Conservation (phyloP, 169 alveolate species). For the Eimeria praecox region DNA sequence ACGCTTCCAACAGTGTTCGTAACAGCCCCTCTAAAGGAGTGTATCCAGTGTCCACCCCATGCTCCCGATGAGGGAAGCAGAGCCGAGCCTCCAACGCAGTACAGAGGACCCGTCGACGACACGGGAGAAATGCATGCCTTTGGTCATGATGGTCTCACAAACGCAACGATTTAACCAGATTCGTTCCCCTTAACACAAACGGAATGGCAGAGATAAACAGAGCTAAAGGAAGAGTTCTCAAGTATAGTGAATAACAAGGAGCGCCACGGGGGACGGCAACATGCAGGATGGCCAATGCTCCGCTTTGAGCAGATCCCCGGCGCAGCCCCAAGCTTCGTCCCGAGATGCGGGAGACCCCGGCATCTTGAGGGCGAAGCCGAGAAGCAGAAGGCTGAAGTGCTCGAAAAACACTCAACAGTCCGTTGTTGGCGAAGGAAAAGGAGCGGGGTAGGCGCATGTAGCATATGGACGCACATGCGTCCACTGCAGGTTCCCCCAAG, state of each 20-base stretch:
- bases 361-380: background rate
- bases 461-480: no score
- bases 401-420: background rate
- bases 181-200: background rate
- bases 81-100: background rate
- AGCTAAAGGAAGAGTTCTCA: background rate
- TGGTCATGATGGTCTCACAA: background rate
- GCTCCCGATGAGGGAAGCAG: background rate
- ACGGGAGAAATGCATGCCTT: background rate
- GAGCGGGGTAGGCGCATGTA: background rate
- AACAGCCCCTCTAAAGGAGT: background rate
- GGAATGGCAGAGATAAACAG: background rate
- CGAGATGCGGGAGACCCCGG: background rate
- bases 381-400: background rate
- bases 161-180: background rate
- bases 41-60: no score
- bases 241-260: background rate
- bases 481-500: no score
- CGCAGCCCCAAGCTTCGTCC: background rate
- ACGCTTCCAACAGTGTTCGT: background rate
- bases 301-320: no score
- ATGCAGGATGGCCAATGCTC: background rate
- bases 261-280: background rate
- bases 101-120: background rate
- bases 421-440: conserved; percentile 4